These are phyloP conservation scores for Odontarrhena argentea DNA, from an alignment of 345 rosid genomes.

Conservation along the genomic window DNA sequence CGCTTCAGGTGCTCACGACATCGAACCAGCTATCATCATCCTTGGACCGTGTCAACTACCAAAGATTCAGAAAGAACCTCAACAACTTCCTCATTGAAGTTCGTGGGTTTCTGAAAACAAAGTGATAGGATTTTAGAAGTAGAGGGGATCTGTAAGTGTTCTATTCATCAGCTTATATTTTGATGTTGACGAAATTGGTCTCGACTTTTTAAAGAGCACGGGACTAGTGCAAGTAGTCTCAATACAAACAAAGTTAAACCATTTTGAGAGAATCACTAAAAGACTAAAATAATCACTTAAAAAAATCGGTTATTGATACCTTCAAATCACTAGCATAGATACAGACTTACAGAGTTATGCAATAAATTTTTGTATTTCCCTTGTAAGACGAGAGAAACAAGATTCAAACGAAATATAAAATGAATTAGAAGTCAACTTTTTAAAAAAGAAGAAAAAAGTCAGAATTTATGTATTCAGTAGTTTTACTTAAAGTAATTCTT, in stretches of 20 bases:
- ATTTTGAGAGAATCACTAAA: too few relatives aligned
- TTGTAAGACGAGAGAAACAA: too few relatives aligned
- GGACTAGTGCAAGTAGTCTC: neutral
- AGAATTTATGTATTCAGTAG: too few relatives aligned
- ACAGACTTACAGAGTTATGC: too few relatives aligned
- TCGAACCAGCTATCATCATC: slow-evolving; percentile 77
- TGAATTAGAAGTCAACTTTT: too few relatives aligned
- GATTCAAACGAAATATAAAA: too few relatives aligned
- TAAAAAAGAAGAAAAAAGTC: too few relatives aligned
- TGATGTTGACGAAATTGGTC: neutral
- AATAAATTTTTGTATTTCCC: too few relatives aligned
- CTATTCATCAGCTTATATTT: neutral
- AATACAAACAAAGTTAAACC: neutral
- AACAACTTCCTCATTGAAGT: slow-evolving; percentile 82
- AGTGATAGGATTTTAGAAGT: slow-evolving; percentile 41
- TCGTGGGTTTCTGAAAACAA: slow-evolving; percentile 81
- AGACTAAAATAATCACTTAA: too few relatives aligned
- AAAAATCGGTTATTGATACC: too few relatives aligned
- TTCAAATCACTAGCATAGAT: too few relatives aligned
- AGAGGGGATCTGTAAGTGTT: neutral
- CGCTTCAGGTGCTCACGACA: slow-evolving; percentile 74
- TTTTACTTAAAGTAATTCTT: too few relatives aligned
- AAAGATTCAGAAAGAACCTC: slow-evolving; percentile 90
- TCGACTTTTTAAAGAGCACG: neutral
- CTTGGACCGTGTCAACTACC: slow-evolving; percentile 87